These are phyloP conservation scores for Endothia cerciana DNA, from an alignment of 2,329 filamentous ascomycete genomes.

Conservation along the genomic window DNA sequence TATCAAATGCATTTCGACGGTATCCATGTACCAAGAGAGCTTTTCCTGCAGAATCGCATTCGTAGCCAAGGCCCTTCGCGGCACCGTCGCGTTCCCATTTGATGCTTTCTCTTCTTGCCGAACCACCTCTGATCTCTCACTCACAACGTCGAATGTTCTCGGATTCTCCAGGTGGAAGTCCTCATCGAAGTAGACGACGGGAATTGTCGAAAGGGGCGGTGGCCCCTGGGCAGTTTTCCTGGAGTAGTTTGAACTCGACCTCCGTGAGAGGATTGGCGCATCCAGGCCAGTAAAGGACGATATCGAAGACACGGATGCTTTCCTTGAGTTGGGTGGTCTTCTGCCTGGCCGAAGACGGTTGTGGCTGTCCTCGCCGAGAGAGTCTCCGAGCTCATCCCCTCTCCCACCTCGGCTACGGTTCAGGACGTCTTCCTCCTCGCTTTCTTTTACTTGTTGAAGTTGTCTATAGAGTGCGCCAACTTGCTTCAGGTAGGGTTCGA, in stretches of 20 bases:
- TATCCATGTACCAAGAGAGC: conserved; percentile 99
- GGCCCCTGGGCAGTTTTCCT: conserved; percentile 71
- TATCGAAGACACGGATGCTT: conserved; percentile 50
- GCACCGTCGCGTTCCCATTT: conserved; percentile 62
- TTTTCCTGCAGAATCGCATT: conserved; percentile 99
- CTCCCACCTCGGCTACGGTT: conserved; percentile 43
- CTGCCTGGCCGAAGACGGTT: conserved; percentile 52
- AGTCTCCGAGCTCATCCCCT: conserved; percentile 48
- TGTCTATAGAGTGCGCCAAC: conserved; percentile 89
- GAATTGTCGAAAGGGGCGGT: conserved; percentile 89
- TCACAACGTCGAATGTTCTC: conserved; percentile 93
- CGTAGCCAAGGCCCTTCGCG: conserved; percentile 86
- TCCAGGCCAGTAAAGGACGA: conserved; percentile 57
- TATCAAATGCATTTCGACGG: conserved; percentile 95
- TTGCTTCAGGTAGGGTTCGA: conserved; percentile 82
- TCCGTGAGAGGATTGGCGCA: conserved; percentile 45
- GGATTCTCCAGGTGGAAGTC: conserved; percentile 96
- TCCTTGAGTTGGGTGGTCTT: conserved; percentile 44
- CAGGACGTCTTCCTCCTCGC: conserved; percentile 63
- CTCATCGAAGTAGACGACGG: conserved; percentile 90
- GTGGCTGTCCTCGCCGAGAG: conserved; percentile 40
- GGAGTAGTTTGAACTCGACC: conserved; percentile 52
- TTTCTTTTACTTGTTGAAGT: conserved; percentile 80
- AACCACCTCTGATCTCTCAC: conserved; percentile 96
- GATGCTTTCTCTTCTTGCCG: conserved; percentile 60